phyloP scores from a whole-genome alignment of 129 eudicot genomes.

The Helichrysum umbraculigerum region DNA sequence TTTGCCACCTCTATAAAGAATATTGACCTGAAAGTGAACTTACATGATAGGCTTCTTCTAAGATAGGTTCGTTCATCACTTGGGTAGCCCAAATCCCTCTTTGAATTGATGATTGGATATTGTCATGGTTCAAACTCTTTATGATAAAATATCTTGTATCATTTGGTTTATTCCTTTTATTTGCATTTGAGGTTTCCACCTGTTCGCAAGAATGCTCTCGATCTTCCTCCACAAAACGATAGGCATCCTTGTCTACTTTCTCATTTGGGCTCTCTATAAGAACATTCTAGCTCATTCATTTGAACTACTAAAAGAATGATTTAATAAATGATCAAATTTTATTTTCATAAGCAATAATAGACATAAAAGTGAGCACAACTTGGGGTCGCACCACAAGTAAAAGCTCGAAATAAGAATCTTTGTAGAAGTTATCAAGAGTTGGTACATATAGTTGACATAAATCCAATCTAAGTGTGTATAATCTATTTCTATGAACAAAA shows the following conservation, averaged over 20 bases:
- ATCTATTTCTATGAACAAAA: neutral
- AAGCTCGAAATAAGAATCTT: neutral
- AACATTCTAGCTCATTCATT: slow-evolving; percentile 38
- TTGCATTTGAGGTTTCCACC: slow-evolving; percentile 50
- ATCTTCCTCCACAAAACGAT: slow-evolving; percentile 52
- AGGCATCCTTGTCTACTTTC: slow-evolving; percentile 52
- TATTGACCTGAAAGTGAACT: slow-evolving; percentile 30
- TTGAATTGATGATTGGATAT: slow-evolving; percentile 67
- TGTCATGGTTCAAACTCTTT: slow-evolving; percentile 85
- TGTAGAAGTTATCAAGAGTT: slow-evolving; percentile 13
- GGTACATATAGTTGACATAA: slow-evolving; percentile 15
- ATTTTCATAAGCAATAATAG: neutral
- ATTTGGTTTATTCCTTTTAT: slow-evolving; percentile 40
- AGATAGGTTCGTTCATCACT: slow-evolving; percentile 91
- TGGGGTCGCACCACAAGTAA: slow-evolving; percentile 3
- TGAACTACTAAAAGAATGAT: slow-evolving; percentile 33
- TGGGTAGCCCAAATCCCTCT: slow-evolving; percentile 98
- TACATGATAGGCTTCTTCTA: slow-evolving; percentile 95
- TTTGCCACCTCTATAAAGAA: neutral
- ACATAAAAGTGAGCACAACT: neutral
- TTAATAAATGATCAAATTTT: slow-evolving; percentile 27
- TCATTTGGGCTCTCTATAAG: slow-evolving; percentile 56
- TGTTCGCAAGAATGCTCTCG: slow-evolving; percentile 44
- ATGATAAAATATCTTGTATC: slow-evolving; percentile 82
- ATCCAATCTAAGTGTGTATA: neutral